phyloP scores from a whole-genome alignment of 495 filamentous ascomycete genomes.

The Penicillium coprophilum region DNA sequence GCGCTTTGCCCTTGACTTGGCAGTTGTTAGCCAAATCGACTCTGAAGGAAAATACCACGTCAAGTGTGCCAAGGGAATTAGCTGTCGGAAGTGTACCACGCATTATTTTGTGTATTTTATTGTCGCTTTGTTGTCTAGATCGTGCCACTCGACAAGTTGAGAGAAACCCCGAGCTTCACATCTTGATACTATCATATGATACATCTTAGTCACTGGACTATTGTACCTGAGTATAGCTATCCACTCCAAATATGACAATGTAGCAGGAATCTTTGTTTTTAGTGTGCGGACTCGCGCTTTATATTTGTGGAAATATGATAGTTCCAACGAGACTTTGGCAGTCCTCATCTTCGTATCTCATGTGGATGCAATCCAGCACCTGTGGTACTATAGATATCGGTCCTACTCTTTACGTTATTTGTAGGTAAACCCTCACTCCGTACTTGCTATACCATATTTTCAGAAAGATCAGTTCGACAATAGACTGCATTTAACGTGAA shows the following conservation, averaged over 20 bases:
- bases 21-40: not conserved
- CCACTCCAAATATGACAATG: not conserved
- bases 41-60: not conserved
- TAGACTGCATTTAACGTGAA: not conserved
- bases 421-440: not conserved
- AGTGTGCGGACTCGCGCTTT: not conserved
- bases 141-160: not conserved
- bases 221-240: too few species aligned
- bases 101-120: not conserved
- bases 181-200: not conserved
- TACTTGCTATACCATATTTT: not conserved
- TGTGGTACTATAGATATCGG: not conserved
- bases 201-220: too few species aligned
- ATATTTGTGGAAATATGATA: not conserved
- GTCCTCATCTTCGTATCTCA: too few species aligned
- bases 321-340: not conserved
- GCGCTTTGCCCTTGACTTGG: constrained; percentile 9
- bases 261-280: not conserved
- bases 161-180: not conserved
- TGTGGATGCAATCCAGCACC: too few species aligned
- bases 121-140: not conserved
- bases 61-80: constrained; percentile 2
- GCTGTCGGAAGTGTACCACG: not conserved
- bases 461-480: not conserved
- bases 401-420: not conserved